phyloP scores from a whole-genome alignment of 2,329 filamentous ascomycete genomes.

The Trichothecium roseum region DNA sequence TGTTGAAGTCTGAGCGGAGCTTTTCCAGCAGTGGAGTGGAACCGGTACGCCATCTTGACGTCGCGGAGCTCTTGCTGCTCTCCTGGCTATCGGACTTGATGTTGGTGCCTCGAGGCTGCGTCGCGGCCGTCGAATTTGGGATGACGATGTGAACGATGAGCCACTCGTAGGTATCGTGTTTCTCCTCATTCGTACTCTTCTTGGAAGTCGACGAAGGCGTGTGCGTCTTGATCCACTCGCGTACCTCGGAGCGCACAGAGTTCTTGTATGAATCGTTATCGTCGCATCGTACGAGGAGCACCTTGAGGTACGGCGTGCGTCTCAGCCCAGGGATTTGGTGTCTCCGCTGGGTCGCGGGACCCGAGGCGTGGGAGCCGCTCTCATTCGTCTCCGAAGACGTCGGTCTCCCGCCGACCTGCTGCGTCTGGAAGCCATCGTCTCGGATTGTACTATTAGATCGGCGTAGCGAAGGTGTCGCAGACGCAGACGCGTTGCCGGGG shows the following conservation, averaged over 20 bases:
- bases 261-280: conserved; percentile 91
- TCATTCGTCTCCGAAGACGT: conserved; percentile 28
- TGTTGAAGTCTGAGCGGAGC: conserved; percentile 81
- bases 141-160: conserved; percentile 86
- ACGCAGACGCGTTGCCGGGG: conserved; percentile 29
- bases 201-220: conserved; percentile 48
- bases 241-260: conserved; percentile 63
- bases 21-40: conserved; percentile 83
- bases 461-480: conserved; percentile 18
- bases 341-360: conserved; percentile 41
- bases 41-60: conserved; percentile 65
- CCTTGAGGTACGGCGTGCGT: conserved; percentile 86
- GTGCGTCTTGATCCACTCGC: conserved; percentile 83
- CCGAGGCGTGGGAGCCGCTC: conserved; percentile 18
- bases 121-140: conserved; percentile 72
- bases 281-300: conserved; percentile 84
- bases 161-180: conserved; percentile 96
- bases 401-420: conserved; percentile 33
- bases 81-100: conserved; percentile 51
- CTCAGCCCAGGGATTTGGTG: conserved; percentile 94
- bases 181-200: conserved; percentile 60
- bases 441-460: conserved; percentile 22
- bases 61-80: conserved; percentile 45
- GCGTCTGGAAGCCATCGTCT: conserved; percentile 53
- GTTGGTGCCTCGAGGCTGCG: conserved; percentile 59